Evolutionary conservation across 2,329 filamentous ascomycete genomes (phyloP).

Genomic region (Arthrobotrys iridis): DNA sequence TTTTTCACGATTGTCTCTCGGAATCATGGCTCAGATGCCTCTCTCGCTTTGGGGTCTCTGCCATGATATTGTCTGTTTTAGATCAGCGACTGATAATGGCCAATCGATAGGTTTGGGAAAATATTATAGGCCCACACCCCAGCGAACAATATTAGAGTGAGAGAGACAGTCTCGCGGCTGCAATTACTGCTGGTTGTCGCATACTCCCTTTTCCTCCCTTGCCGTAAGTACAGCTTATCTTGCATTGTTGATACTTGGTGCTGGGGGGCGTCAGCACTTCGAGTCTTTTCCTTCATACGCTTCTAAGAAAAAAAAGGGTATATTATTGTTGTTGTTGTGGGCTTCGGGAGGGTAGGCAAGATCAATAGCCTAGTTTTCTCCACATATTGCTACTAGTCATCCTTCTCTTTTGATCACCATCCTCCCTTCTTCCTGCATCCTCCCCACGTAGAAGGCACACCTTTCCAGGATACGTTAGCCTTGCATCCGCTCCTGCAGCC

Average conservation of each 20-base stretch:
- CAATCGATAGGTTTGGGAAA: constrained; percentile 52
- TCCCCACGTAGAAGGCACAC: constrained; percentile 53
- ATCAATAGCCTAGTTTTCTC: constrained; percentile 46
- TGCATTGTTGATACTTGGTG: constrained; percentile 27
- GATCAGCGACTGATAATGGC: constrained; percentile 54
- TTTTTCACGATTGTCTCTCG: background rate
- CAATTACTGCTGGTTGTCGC: constrained; percentile 32
- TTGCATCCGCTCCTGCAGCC: constrained; percentile 54
- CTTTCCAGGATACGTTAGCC: constrained; percentile 55
- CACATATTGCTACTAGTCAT: constrained; percentile 49
- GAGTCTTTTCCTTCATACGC: constrained; percentile 30
- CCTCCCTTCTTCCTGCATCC: constrained; percentile 53
- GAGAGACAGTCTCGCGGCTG: constrained; percentile 45
- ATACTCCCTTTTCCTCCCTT: constrained; percentile 20
- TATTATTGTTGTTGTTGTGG: constrained; percentile 47
- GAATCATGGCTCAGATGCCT: constrained; percentile 26
- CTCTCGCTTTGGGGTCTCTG: constrained; percentile 33
- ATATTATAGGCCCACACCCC: constrained; percentile 52
- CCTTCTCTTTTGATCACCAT: constrained; percentile 51
- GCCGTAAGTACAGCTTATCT: constrained; percentile 53
- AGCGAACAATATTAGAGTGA: constrained; percentile 48
- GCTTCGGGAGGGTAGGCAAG: constrained; percentile 45
- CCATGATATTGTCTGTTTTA: constrained; percentile 54
- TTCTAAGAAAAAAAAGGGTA: constrained; percentile 32
- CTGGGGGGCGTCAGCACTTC: constrained; percentile 28